Conservation (phyloP, 108 stramenopile species). For the Cyclotella choctawhatcheeana region DNA sequence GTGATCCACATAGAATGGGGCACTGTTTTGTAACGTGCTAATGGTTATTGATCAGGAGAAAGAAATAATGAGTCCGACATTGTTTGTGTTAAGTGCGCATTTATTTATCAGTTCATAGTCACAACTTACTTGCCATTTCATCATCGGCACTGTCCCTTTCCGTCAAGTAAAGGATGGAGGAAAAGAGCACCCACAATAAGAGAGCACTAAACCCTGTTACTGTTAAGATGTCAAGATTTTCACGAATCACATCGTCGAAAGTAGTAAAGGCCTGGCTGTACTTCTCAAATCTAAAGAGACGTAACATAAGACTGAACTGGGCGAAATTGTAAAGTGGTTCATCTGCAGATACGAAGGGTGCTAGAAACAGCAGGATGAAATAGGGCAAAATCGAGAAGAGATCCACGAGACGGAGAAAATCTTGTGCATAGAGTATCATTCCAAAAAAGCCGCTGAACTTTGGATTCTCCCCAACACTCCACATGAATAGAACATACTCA, state of each 20-base stretch:
- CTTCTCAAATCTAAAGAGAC: slow-evolving; percentile 84
- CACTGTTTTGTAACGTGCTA: slow-evolving; percentile 68
- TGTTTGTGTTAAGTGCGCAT: too few species aligned
- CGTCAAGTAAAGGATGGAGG: slow-evolving; percentile 77
- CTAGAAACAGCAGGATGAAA: slow-evolving; percentile 57
- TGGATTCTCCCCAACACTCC: slow-evolving; percentile 62
- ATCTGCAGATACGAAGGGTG: slow-evolving; percentile 16
- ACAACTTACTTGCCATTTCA: slow-evolving; percentile 78
- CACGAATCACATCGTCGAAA: slow-evolving; percentile 75
- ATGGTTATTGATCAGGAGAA: too few species aligned
- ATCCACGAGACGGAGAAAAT: slow-evolving; percentile 80
- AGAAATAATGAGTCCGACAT: too few species aligned
- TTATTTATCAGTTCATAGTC: slow-evolving; percentile 9
- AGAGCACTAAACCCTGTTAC: slow-evolving; percentile 88
- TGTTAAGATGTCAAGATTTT: slow-evolving; percentile 79
- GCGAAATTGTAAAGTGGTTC: slow-evolving; percentile 12
- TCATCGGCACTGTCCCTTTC: slow-evolving; percentile 84
- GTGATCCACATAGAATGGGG: slow-evolving; percentile 94
- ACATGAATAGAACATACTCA: slow-evolving; percentile 70
- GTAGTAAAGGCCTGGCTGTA: slow-evolving; percentile 83
- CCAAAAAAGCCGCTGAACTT: slow-evolving; percentile 46
- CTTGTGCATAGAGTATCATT: slow-evolving; percentile 42
- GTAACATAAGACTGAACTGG: slow-evolving; percentile 67
- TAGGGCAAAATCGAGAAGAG: slow-evolving; percentile 77
- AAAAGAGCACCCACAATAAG: slow-evolving; percentile 85